Evolutionary conservation across 140 eudicot genomes (phyloP).

Genomic region (Cichorium intybus): DNA sequence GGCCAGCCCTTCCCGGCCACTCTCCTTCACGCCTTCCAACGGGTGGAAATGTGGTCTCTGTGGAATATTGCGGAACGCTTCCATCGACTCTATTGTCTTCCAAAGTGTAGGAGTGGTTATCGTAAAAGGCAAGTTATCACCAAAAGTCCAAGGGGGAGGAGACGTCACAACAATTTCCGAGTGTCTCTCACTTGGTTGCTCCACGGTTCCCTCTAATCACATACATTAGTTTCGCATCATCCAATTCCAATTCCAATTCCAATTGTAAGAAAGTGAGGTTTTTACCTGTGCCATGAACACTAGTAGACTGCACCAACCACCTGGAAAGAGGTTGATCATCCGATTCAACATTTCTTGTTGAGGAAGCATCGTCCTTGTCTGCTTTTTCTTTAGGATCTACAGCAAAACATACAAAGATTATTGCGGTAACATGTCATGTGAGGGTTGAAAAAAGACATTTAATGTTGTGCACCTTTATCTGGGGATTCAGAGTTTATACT

Average conservation of each 20-base stretch:
- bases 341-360: conserved; percentile 24
- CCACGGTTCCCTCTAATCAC: conserved; percentile 1
- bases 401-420: conserved; percentile 8
- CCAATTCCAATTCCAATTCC: too few relatives aligned
- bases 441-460: conserved; percentile 5
- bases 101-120: conserved; percentile 54
- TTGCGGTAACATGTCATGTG: too few relatives aligned
- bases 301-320: conserved; percentile 51
- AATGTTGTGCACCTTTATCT: conserved; percentile 37
- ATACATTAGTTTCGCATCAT: neutral
- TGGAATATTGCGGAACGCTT: conserved; percentile 62
- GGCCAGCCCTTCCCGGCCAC: conserved; percentile 85
- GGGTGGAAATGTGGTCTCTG: conserved; percentile 87
- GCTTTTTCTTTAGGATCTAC: conserved; percentile 38
- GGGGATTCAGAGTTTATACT: conserved; percentile 31
- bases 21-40: conserved; percentile 38
- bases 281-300: conserved; percentile 48
- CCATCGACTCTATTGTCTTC: conserved; percentile 66
- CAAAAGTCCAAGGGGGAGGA: neutral
- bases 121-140: conserved; percentile 50
- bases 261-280: too few relatives aligned
- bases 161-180: conserved; percentile 7
- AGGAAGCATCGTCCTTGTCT: conserved; percentile 19
- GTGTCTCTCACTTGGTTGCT: conserved; percentile 23
- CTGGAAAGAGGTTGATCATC: conserved; percentile 66